Evolutionary conservation across 345 rosid genomes (phyloP), one percentile per base, ranked within the genome.

Genomic region (Leavenworthia alabamica): DNA sequence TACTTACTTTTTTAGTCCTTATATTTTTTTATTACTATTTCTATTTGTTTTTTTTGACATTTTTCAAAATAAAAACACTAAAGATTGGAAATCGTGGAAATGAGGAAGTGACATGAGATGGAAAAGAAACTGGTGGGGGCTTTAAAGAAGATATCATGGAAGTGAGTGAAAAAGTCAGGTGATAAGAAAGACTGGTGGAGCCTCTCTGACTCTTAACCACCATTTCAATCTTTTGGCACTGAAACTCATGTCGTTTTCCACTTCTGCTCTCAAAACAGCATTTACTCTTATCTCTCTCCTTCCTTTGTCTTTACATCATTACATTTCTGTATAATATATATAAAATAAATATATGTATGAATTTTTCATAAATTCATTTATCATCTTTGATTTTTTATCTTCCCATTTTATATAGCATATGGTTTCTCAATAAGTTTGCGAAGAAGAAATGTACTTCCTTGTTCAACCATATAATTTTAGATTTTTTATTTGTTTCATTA

Each of bases 181-280:
- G 73, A 68, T 40, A n/a, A n/a, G n/a, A 60, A 54, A 42, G 67
- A 68, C 73, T n/a, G n/a, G n/a, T 6, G 73, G 36, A 49, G 55
- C 61, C 57, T 37, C 16, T 15, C 41, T 62, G 58, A 59, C 73
- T 51, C 39, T 51, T 60, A 68, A 60, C 73, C 60, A 68, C 60
- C 73, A 28, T 67, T 39, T 57, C 72, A 57, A 58, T 59, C 66
- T 57, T 60, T 51, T 36, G 66, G 73, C 73, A 68, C 73, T 68
- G 73, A 68, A 68, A 41, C 42, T 61, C 73, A 68, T 68, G 73
- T 42, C 53, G 54, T 42, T 60, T 45, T n/a, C 67, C 32, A 68
- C 54, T 43, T 60, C 67, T 26, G 12, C 24, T 1, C 24, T 3
- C n/a, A n/a, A n/a, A n/a, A 20, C 46, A 7, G 5, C 67, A 60